Evolutionary conservation across 768 basidiomycete genomes (phyloP), one percentile per base, ranked within the genome.

Genomic region (Naganishia kalamii): DNA sequence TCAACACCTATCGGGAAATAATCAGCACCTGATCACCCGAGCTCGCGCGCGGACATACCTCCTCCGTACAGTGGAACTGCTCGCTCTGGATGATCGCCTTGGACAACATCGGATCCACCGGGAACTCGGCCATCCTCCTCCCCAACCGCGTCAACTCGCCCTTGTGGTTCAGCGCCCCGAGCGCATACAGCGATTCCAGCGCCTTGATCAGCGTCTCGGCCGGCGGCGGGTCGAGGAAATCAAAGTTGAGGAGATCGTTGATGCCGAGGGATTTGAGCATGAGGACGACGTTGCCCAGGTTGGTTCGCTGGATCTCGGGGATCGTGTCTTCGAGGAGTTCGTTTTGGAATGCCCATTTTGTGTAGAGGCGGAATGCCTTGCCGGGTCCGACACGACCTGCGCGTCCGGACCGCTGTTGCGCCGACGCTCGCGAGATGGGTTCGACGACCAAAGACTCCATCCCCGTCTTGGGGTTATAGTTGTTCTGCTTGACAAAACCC

Each of bases 291-390:
- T 88, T 92, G 57, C 89, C 92, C 52, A 99, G 81, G 75, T 98
- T 99, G 21, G 96, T 97, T n/a, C 96, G 86, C 74, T 98, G 96
- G 63, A 99, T 99, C 79, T 99, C 96, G 23, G 96, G 96, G 0
- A 98, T 88, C 0, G 96, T 98, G 76, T 96, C 94, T 70, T 91
- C 89, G 73, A 97, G 91, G 46, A 99, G 82, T 77, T 99, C 96
- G 78, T 98, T 97, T 50, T 86, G 80, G 75, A 88, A 99, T 0
- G 96, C 96, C 91, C 93, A 97, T 77, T 98, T 97, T 21, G 96
- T 99, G 79, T 93, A 98, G 21, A 99, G 81, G n/a, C 96, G 86
- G 83, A 99, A 99, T 19, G 93, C 86, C 78, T 99, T 98, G 17
- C 96, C 96, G 13, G 96, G 92, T 1, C 96, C 96, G 17, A 99